These are phyloP conservation scores for Cladorrhinum samala DNA, from an alignment of 495 filamentous ascomycete genomes.

Conservation along the genomic window DNA sequence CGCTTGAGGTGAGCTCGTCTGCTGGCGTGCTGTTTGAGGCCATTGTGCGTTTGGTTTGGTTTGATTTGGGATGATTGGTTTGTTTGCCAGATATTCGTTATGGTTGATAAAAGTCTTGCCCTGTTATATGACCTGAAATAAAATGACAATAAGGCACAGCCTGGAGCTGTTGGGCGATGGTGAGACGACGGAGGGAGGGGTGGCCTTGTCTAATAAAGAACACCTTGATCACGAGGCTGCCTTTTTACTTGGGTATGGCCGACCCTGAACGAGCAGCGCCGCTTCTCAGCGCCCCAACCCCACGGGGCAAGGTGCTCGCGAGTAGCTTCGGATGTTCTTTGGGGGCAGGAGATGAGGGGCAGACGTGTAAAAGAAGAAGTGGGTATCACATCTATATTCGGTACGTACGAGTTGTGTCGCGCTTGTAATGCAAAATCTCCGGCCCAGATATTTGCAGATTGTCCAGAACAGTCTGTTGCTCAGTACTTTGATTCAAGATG, in stretches of 20 bases:
- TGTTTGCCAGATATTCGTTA: background rate
- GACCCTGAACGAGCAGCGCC: background rate
- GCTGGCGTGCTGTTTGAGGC: conserved; percentile 8
- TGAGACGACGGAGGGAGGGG: background rate
- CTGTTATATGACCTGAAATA: background rate
- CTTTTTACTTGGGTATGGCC: background rate
- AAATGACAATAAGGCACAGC: background rate
- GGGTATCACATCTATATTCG: background rate
- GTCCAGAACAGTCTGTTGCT: too few species aligned
- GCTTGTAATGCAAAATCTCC: too few species aligned
- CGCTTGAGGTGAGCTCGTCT: conserved; percentile 18
- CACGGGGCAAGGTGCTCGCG: conserved; percentile 1
- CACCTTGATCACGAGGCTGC: background rate
- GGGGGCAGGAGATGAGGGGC: background rate
- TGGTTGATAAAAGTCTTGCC: background rate
- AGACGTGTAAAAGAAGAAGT: too few species aligned
- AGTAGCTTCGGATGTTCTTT: too few species aligned
- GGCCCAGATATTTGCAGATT: too few species aligned
- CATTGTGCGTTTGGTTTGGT: conserved; percentile 10
- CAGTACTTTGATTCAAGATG: too few species aligned
- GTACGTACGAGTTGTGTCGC: background rate
- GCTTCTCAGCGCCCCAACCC: background rate
- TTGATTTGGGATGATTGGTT: background rate
- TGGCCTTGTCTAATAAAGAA: background rate
- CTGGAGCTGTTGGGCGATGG: conserved; percentile 1